Conservation (phyloP, 2,329 filamentous ascomycete species). For the Ophiostoma ulmi region DNA sequence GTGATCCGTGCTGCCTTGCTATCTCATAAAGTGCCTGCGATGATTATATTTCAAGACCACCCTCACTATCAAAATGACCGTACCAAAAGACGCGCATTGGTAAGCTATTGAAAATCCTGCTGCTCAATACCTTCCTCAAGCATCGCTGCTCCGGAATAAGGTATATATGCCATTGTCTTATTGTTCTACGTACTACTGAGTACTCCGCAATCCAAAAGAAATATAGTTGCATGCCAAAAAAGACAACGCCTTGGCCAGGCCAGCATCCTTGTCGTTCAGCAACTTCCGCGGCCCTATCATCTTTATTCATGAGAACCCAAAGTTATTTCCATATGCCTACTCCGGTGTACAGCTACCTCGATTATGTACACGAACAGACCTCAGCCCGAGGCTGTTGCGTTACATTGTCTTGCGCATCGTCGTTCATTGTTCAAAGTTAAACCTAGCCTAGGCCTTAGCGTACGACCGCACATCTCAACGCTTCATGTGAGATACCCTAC, state of each 20-base stretch:
- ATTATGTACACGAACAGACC: neutral
- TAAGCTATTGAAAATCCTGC: neutral
- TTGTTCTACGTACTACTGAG: neutral
- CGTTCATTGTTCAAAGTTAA: neutral
- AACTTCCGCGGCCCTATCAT: slow-evolving; percentile 4
- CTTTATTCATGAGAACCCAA: neutral
- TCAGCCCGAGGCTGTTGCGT: slow-evolving; percentile 18
- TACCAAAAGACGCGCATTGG: neutral
- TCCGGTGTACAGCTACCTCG: neutral
- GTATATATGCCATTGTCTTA: neutral
- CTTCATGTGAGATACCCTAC: neutral
- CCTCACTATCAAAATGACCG: neutral
- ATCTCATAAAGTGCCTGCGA: neutral
- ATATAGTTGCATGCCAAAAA: neutral
- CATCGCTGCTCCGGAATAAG: neutral
- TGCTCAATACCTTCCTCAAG: slow-evolving; percentile 10
- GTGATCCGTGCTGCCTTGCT: neutral
- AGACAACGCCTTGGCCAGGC: neutral
- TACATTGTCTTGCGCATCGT: slow-evolving; percentile 16
- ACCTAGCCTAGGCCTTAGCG: neutral
- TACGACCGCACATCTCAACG: neutral
- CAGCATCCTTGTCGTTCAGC: neutral
- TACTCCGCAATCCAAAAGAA: neutral
- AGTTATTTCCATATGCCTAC: neutral
- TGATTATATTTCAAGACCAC: neutral